Percentiles rank a stretch among this genome's conserved stretches.
phyloP scores from a whole-genome alignment of 2,329 filamentous ascomycete genomes.

The Botrytis galanthina region DNA sequence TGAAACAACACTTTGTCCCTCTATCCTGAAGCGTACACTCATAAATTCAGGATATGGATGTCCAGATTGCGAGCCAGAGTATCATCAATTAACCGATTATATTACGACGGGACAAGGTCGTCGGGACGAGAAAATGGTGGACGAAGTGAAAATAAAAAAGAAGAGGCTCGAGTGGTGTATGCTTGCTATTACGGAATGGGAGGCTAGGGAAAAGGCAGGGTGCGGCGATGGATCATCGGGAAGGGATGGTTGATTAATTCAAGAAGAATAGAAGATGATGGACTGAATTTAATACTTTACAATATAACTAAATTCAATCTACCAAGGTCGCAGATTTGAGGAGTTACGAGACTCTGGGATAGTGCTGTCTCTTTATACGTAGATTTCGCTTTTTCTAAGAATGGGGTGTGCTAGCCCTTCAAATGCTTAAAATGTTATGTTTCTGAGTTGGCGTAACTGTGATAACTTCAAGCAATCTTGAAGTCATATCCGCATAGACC shows the following conservation, averaged over 20 bases:
- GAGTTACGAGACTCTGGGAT: neutral
- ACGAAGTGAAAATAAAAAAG: neutral
- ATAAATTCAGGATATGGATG: conserved; percentile 17
- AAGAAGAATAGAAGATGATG: neutral
- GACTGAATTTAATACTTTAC: neutral
- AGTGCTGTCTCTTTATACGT: neutral
- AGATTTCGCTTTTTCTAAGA: neutral
- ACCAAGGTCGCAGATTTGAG: neutral
- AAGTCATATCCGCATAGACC: neutral
- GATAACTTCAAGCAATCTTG: neutral
- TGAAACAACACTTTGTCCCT: neutral
- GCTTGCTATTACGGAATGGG: conserved; percentile 17
- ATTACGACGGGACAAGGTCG: neutral
- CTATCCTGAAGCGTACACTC: neutral
- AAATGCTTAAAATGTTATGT: neutral
- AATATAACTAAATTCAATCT: neutral
- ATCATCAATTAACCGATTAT: conserved; percentile 5
- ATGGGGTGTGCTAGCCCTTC: neutral
- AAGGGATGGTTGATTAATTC: neutral
- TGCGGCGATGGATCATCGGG: no score
- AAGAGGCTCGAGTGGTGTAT: conserved; percentile 12
- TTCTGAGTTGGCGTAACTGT: neutral
- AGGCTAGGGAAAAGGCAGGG: neutral
- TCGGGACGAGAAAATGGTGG: neutral
- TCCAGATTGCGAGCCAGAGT: conserved; percentile 18